Evolutionary conservation across 768 basidiomycete species (phyloP).

Genomic region (Termitomyces sp.): DNA sequence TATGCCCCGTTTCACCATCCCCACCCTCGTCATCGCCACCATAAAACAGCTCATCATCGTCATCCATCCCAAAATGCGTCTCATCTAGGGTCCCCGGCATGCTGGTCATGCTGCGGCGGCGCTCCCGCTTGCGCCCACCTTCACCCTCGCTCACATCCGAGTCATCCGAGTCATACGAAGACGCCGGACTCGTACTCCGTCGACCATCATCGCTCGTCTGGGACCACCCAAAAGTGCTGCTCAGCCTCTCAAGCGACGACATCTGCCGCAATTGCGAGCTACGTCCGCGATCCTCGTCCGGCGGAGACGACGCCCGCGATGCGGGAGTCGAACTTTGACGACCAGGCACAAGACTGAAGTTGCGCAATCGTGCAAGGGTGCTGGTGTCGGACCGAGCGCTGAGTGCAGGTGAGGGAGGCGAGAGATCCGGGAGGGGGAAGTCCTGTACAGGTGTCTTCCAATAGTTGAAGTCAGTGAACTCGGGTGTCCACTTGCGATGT

Average conservation of each 20-base stretch:
- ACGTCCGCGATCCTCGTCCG: slow-evolving; percentile 21
- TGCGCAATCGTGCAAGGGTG: slow-evolving; percentile 67
- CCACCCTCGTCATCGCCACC: slow-evolving; percentile 28
- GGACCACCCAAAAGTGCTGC: slow-evolving; percentile 50
- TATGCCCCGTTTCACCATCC: slow-evolving; percentile 31
- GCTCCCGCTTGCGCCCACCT: slow-evolving; percentile 34
- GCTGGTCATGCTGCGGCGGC: slow-evolving; percentile 69
- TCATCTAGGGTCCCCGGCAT: slow-evolving; percentile 85
- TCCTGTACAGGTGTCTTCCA: slow-evolving; percentile 86
- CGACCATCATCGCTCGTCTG: slow-evolving; percentile 31
- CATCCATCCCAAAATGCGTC: slow-evolving; percentile 51
- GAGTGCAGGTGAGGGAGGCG: slow-evolving; percentile 89
- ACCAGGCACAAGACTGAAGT: slow-evolving; percentile 70
- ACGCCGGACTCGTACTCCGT: slow-evolving; percentile 51
- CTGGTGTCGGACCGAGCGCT: slow-evolving; percentile 90
- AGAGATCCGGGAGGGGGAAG: slow-evolving; percentile 72
- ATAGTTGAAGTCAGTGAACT: slow-evolving; percentile 96
- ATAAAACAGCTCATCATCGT: slow-evolving; percentile 32
- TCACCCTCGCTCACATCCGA: slow-evolving; percentile 37
- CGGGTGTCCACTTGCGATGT: slow-evolving; percentile 80
- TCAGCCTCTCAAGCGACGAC: slow-evolving; percentile 72
- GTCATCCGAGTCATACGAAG: slow-evolving; percentile 55
- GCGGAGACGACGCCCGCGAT: slow-evolving; percentile 27
- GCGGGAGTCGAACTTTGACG: slow-evolving; percentile 24
- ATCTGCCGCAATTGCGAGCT: slow-evolving; percentile 59